Evolutionary conservation across 2,329 filamentous ascomycete genomes (phyloP), one percentile per base, ranked within the genome.

Genomic region (Aspergillus ochraceus): DNA sequence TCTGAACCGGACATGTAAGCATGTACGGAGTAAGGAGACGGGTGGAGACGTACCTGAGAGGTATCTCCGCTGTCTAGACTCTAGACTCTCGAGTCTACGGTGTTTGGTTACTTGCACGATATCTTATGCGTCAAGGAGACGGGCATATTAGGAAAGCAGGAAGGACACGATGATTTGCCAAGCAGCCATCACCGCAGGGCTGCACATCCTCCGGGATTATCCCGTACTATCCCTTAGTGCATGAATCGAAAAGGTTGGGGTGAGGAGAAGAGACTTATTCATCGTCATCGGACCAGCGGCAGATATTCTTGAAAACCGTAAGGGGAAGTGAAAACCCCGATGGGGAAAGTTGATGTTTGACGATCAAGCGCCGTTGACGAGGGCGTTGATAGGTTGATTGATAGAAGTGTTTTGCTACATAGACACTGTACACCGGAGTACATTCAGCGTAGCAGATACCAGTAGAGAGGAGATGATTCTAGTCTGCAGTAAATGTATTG

Each of bases 1-100:
- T 54, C 22, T 14, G 53, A 47, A 22, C 52, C n/a, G 46, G 45
- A 20, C 53, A 46, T 45, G 59, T 52, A 58, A 24, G 24, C 24
- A 22, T 22, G 22, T 22, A 22, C 3, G 2, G 4, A 29, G 58
- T 50, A 57, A 46, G 59, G 53, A 29, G 52, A 52, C 29, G 29
- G 45, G 14, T 24, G 26, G 49, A 42, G 56, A 36, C 30, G 52
- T 47, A 39, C 59, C 59, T 32, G 17, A n/a, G 14, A 42, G 36
- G 17, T 30, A 20, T 9, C 14, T 8, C 22, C 47, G 20, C 52
- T n/a, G 14, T 26, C 53, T 20, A 6, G 9, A 10, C 8, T 4
- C 45, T 17, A 14, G 9, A 8, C 11, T 45, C 14, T 45, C 10
- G 39, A 42, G 39, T 29, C 26, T 29, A 29, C 26, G 26, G 26